Evolutionary conservation across 2,329 filamentous ascomycete genomes (phyloP), one percentile per base, ranked within the genome.

Genomic region (Neofusicoccum cordaticola): DNA sequence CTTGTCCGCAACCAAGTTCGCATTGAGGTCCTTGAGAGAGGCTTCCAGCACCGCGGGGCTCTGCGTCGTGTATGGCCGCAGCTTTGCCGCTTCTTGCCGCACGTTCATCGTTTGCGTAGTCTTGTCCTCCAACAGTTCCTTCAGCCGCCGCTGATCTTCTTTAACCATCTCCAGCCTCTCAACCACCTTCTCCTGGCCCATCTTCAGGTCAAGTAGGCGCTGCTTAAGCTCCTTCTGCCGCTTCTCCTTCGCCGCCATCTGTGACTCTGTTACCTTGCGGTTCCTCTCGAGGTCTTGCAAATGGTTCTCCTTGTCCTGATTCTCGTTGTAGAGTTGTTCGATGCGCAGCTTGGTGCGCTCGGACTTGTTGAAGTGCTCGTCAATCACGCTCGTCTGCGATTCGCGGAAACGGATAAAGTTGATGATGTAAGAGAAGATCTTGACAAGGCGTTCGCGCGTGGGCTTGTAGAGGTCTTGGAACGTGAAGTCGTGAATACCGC

Each of bases 351-450:
- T 97, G 1, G 91, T 93, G 66, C 86, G 87, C 78, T 97, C 92
- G 12, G 91, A 87, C 72, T 92, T 93, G 82, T 97, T 95, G 81
- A 95, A 95, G 79, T 98, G 91, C 75, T 96, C 88, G 75, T 97
- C 93, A 68, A 98, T 97, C 35, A 95, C 88, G 44, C 83, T 82
- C 1, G 93, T 96, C 78, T 98, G 94, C 67, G 90, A 93, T 80
- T 97, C 93, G 71, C 95, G 90, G 80, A 98, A 99, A 62, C 95
- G 89, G 70, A 98, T 93, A 78, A 99, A 99, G 80, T 99, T 99
- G 82, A 99, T 99, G 68, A 98, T 86, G 78, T 97, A 97, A 69
- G 92, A 96, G 76, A 99, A 95, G 73, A 98, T 96, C 81, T 95
- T 96, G 73, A 94, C 90, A 13, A 98, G 85, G 50, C 95, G 90